Base-by-base conservation (phyloP, 768 basidiomycete species). In the Mycena albidolilacea region DNA sequence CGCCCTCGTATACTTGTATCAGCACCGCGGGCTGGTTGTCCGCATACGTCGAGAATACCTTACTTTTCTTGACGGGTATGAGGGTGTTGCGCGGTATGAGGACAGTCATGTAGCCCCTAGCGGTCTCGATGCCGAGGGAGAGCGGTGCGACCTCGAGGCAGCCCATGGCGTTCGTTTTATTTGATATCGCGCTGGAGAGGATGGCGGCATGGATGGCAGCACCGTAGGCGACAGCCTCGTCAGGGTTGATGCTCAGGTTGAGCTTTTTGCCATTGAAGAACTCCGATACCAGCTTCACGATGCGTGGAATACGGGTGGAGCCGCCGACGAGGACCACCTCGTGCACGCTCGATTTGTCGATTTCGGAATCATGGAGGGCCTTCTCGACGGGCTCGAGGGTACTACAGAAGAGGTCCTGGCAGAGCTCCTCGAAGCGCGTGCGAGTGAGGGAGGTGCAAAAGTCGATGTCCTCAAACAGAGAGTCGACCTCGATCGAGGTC, bases 301-400 rank as follows among this genome's bases (percentile, higher is more conserved):
- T 61, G 14, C 59, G 59, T 10, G 44, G 43, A 43, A 62, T 60
- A n/a, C 59, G 59, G 19, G 38, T 60, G 39, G 59, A 60, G 39
- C 59, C 59, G 59, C 59, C 59, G 44, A 62, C 61, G 21, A 62
- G 61, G 23, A 62, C 44, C 23, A 62, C 46, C 61, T 62, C 61
- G 61, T 62, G 61, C 1, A 62, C 43, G 23, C 46, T 46, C 5
- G 61, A 2, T 12, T 62, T 62, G 61, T 62, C 43, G 43, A 46
- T 62, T 35, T 46, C 30, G 43, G 61, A 44, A 10, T 46, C 44
- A 2, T 23, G 61, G 43, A 59, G 57, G 23, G 23, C 23, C 23
- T 23, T 23, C 23, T 23, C 23, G 23, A 23, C 23, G 23, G 23
- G 23, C 23, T 23, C 23, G 23, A 23, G 23, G 23, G 23, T 23